Evolutionary conservation across 2,329 filamentous ascomycete genomes (phyloP), one percentile per base, ranked within the genome.

Genomic region (Didymosphaeria variabile): DNA sequence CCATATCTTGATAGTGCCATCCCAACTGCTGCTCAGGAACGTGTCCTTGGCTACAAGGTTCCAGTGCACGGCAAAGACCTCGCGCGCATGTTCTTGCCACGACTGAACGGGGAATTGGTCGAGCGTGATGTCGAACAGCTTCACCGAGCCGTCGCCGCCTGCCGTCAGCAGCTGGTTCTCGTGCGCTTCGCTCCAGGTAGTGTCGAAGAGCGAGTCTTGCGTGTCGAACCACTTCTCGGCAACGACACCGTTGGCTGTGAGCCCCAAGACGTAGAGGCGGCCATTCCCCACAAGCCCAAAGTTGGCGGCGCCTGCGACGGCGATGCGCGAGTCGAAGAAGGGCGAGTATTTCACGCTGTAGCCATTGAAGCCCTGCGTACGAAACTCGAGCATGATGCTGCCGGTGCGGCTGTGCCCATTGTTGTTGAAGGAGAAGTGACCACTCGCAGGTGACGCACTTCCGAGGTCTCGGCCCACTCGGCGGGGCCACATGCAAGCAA

Each of bases 281-380:
- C 95, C 95, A 82, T 99, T 99, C 51, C 95, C 95, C 38, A 99
- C 94, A 42, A 99, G 91, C 42, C 95, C 95, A 81, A 95, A 99
- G 83, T 99, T 98, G 66, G 94, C 89, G n/a, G 93, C 91, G 1
- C 91, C 87, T 32, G 92, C 92, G 71, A 97, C 93, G 59, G 94
- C 94, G 66, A 99, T 88, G 65, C 94, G 90, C 67, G 92, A 95
- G 82, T 98, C 95, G 83, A 96, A 97, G 83, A 97, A 99, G 7
- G 95, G 95, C 58, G 94, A 98, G 85, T 98, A 99, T 81, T 97
- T 97, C 80, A 97, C 93, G 69, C 92, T 92, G 81, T 97, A 97
- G 72, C 94, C 94, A 79, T 98, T 97, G 86, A 88, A 98, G 73
- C 95, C 95, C 76, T 92, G 87, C 23, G 95, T 98, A 66, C 92